Percentiles rank a stretch among this genome's conserved stretches.
phyloP scores from a whole-genome alignment of 331 rosid species.

The Stylosanthes scabra region DNA sequence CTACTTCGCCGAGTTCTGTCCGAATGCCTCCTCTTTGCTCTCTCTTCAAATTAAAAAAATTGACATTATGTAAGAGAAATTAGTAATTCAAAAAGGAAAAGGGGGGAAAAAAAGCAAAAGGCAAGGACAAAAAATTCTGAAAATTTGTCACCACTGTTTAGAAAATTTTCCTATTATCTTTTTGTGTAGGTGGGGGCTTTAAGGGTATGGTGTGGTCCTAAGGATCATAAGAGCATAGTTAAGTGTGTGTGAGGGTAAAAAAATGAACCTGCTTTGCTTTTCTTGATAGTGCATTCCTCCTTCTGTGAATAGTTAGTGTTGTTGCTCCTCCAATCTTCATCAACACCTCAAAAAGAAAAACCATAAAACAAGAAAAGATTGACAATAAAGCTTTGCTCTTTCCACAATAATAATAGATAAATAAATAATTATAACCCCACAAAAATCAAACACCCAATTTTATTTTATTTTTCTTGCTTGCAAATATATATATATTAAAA shows the following conservation, averaged over 20 bases:
- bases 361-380: conserved; percentile 47
- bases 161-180: conserved; percentile 35
- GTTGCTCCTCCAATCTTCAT: conserved; percentile 88
- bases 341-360: conserved; percentile 81
- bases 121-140: conserved; percentile 38
- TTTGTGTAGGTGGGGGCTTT: conserved; percentile 50
- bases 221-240: conserved; percentile 33
- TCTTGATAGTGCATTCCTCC: conserved; percentile 85
- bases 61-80: conserved; percentile 29
- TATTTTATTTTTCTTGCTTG: not conserved
- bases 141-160: conserved; percentile 41
- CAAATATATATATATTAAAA: conserved; percentile 14
- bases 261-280: conserved; percentile 92
- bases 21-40: conserved; percentile 68
- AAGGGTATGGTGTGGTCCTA: conserved; percentile 68
- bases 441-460: not conserved
- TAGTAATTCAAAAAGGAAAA: conserved; percentile 29
- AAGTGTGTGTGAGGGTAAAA: conserved; percentile 41
- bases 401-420: conserved; percentile 50
- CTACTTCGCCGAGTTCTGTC: conserved; percentile 75
- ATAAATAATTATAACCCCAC: conserved; percentile 44
- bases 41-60: conserved; percentile 62
- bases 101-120: not conserved
- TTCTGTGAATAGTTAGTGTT: conserved; percentile 66
- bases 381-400: conserved; percentile 68